These are phyloP conservation scores for Chrysosporium keratinophilum DNA, from an alignment of 2,329 filamentous ascomycete genomes.

Conservation along the genomic window DNA sequence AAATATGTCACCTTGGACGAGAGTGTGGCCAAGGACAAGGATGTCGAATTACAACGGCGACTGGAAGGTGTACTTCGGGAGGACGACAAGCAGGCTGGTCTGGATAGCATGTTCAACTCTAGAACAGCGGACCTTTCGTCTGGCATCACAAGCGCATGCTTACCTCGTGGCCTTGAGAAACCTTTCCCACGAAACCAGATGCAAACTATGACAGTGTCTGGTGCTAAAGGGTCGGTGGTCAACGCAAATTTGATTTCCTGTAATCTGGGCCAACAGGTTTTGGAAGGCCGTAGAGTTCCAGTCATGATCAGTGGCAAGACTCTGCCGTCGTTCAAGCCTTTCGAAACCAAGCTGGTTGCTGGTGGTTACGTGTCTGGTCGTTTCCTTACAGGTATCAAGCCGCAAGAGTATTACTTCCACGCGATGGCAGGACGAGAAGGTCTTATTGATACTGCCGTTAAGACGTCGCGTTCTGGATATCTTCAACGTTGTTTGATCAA, in stretches of 20 bases:
- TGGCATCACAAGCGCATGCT: constrained; percentile 63
- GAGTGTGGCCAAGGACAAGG: constrained; percentile 49
- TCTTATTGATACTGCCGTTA: constrained; percentile 96
- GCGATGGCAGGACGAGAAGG: constrained; percentile 98
- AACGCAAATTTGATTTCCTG: constrained; percentile 97
- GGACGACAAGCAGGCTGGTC: constrained; percentile 75
- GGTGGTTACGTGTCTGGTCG: constrained; percentile 90
- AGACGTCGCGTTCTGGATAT: constrained; percentile 94
- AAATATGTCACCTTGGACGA: constrained; percentile 78
- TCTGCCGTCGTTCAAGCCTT: constrained; percentile 84
- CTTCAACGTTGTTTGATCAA: constrained; percentile 95
- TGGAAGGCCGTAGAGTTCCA: constrained; percentile 89
- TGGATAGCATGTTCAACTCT: constrained; percentile 80
- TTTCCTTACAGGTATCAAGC: constrained; percentile 94
- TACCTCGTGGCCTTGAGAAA: constrained; percentile 76
- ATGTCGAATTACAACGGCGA: constrained; percentile 62
- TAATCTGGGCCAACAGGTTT: constrained; percentile 89
- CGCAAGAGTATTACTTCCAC: constrained; percentile 98
- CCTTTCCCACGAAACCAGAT: constrained; percentile 95
- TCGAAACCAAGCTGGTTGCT: constrained; percentile 77
- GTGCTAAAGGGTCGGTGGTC: constrained; percentile 84
- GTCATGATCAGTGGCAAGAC: constrained; percentile 98
- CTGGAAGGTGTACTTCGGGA: constrained; percentile 86
- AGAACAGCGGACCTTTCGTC: constrained; percentile 61
- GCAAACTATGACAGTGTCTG: constrained; percentile 96